These are phyloP conservation scores for Candida hungchunana DNA, from an alignment of 805 yeast species.

Conservation along the genomic window DNA sequence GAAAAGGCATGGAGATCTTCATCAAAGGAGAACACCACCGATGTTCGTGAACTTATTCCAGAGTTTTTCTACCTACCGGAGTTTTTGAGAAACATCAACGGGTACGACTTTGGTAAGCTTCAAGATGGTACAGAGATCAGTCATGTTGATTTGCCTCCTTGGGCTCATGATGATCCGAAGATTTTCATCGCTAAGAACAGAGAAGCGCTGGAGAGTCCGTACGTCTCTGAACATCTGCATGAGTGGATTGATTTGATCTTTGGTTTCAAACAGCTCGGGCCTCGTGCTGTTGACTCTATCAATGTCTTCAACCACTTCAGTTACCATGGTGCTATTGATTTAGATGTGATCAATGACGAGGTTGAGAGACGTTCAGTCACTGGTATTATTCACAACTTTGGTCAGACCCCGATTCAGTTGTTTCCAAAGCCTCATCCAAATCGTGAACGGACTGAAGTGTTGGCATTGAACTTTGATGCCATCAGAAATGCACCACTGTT, in stretches of 20 bases:
- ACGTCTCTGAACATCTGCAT: constrained; percentile 71
- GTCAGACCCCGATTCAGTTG: constrained; percentile 80
- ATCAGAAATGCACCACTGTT: constrained; percentile 33
- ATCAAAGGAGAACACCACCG: constrained; percentile 74
- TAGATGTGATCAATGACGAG: constrained; percentile 70
- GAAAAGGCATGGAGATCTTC: constrained; percentile 81
- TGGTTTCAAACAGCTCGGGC: constrained; percentile 76
- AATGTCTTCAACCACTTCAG: constrained; percentile 84
- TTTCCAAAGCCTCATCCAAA: constrained; percentile 65
- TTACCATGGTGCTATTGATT: constrained; percentile 77
- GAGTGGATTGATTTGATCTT: constrained; percentile 84
- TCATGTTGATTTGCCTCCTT: constrained; percentile 70
- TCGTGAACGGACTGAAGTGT: constrained; percentile 35
- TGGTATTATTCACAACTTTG: constrained; percentile 86
- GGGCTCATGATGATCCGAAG: constrained; percentile 79
- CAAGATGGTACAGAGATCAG: constrained; percentile 56
- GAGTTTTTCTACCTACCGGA: constrained; percentile 84
- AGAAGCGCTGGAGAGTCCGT: constrained; percentile 79
- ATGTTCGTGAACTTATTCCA: constrained; percentile 83
- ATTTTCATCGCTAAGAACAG: constrained; percentile 71
- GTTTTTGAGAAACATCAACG: constrained; percentile 60
- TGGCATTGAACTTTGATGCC: constrained; percentile 33
- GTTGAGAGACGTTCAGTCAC: constrained; percentile 71
- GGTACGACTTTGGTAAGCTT: constrained; percentile 63
- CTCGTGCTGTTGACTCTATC: constrained; percentile 56